A percentile compares a stretch with the other conserved stretches of the same genome.
Evolutionary conservation across 495 filamentous ascomycete genomes (phyloP).

Genomic region (Penicillium bialowiezense): DNA sequence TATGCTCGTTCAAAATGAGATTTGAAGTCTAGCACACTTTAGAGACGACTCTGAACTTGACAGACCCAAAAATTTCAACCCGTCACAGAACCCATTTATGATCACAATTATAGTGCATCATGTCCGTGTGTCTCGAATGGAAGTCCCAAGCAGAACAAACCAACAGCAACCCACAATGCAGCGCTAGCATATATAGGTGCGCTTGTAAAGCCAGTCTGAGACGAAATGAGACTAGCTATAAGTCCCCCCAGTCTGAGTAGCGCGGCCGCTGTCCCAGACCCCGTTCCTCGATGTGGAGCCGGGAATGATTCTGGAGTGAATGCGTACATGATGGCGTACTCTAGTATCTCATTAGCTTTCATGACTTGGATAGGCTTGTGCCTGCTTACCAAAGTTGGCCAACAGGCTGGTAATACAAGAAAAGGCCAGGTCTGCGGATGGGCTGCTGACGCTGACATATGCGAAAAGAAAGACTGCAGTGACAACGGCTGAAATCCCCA

Average conservation of each 20-base stretch:
- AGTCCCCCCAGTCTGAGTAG: slow-evolving; percentile 29
- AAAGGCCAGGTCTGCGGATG: slow-evolving; percentile 25
- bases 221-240: slow-evolving; percentile 29
- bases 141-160: slow-evolving; percentile 25
- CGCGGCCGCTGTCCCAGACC: slow-evolving; percentile 42
- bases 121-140: slow-evolving; percentile 38
- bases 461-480: slow-evolving; percentile 35
- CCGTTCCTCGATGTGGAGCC: slow-evolving; percentile 51
- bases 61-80: too few species aligned
- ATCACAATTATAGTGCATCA: slow-evolving; percentile 17
- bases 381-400: slow-evolving; percentile 28
- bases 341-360: not conserved
- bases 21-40: too few species aligned
- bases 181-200: slow-evolving; percentile 36
- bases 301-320: slow-evolving; percentile 58
- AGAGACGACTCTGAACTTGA: too few species aligned
- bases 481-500: slow-evolving; percentile 30
- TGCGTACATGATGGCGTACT: slow-evolving; percentile 52
- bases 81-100: too few species aligned
- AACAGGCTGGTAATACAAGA: slow-evolving; percentile 27
- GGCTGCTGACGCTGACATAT: slow-evolving; percentile 26
- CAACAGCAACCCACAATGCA: slow-evolving; percentile 29
- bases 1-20: too few species aligned
- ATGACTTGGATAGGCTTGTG: too few species aligned
- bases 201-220: slow-evolving; percentile 29